These are phyloP conservation scores for Coniochaeta pulveracea DNA, from an alignment of 2,329 filamentous ascomycete genomes.

Conservation along the genomic window DNA sequence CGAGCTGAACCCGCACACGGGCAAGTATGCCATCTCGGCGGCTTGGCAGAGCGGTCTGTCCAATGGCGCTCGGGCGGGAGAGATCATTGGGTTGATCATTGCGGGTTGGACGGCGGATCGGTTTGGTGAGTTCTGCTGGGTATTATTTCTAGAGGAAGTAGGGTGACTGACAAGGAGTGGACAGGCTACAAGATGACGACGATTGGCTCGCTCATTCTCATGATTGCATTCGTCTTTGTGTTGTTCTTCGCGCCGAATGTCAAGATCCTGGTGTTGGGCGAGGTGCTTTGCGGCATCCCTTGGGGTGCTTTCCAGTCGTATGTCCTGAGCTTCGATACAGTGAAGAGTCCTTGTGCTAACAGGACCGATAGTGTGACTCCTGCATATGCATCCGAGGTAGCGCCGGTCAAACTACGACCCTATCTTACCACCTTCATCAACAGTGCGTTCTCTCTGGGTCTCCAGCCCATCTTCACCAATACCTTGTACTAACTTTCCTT, in stretches of 20 bases:
- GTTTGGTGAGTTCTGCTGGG: no score
- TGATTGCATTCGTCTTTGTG: slow-evolving; percentile 40
- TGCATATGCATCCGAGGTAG: slow-evolving; percentile 41
- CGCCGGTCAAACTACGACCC: slow-evolving; percentile 33
- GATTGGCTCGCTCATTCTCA: slow-evolving; percentile 29
- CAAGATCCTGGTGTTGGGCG: slow-evolving; percentile 32
- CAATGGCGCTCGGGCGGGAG: slow-evolving; percentile 40
- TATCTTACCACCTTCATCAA: slow-evolving; percentile 45
- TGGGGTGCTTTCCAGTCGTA: background rate
- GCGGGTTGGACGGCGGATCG: slow-evolving; percentile 40
- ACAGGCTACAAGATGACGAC: slow-evolving; percentile 39
- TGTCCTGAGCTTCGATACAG: no score
- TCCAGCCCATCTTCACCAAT: background rate
- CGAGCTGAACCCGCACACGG: slow-evolving; percentile 17
- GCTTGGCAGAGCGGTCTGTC: slow-evolving; percentile 46
- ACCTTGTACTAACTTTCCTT: slow-evolving; percentile 14
- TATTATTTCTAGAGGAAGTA: no score
- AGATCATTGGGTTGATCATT: slow-evolving; percentile 42
- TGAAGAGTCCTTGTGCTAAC: background rate
- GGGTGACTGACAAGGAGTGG: no score
- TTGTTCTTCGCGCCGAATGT: slow-evolving; percentile 40
- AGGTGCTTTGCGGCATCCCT: slow-evolving; percentile 27
- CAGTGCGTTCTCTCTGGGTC: slow-evolving; percentile 15
- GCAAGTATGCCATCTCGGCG: slow-evolving; percentile 35
- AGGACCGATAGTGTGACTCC: slow-evolving; percentile 34